Base-by-base conservation (phyloP, 2,329 filamentous ascomycete species). In the Arthrobotrys pseudoclavata region DNA sequence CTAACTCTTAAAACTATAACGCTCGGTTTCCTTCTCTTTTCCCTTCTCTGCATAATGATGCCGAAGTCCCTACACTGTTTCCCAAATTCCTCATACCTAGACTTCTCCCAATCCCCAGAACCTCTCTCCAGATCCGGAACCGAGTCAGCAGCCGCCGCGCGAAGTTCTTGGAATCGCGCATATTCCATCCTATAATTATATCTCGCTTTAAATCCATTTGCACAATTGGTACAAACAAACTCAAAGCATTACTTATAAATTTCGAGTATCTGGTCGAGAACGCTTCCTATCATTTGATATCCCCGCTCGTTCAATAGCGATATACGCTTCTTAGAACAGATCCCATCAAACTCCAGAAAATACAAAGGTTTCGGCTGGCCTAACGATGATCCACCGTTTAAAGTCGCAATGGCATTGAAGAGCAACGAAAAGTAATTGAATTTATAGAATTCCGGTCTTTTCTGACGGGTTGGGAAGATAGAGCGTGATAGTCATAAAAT, bases 191-290 rank as follows among this genome's bases (percentile, higher is more conserved):
- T 10, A n/a, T 22, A 15, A 13, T 29, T 57, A n/a, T 22, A 15
- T 20, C 24, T 57, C 7, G 42, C 57, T 34, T 53, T 20, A 24
- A 64, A 53, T 29, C 48, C 64, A 18, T 24, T 63, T 20, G 55
- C 45, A 50, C 66, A 69, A 29, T n/a, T 7, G 3, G 42, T 34
- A 20, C 67, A 69, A 26, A 5, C 52, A 10, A 69, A 62, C 29
- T 63, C 15, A 10, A 63, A 63, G 31, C 55, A 70, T 40, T 63
- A 1, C 20, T 24, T 52, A 45, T 70, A 70, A 34, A 22, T 18
- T 7, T 63, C 29, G 5, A 63, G n/a, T 10, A 62, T 42, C 1
- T 42, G 1, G 42, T 69, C 64, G 7, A 69, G 40, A 13, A 50
- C 52, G 5, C 12, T 40, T 22, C 53, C 66, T 12, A 70, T 31